These are phyloP conservation scores for Hypoxylon lienhwacheense DNA, from an alignment of 495 filamentous ascomycete species.

Conservation along the genomic window DNA sequence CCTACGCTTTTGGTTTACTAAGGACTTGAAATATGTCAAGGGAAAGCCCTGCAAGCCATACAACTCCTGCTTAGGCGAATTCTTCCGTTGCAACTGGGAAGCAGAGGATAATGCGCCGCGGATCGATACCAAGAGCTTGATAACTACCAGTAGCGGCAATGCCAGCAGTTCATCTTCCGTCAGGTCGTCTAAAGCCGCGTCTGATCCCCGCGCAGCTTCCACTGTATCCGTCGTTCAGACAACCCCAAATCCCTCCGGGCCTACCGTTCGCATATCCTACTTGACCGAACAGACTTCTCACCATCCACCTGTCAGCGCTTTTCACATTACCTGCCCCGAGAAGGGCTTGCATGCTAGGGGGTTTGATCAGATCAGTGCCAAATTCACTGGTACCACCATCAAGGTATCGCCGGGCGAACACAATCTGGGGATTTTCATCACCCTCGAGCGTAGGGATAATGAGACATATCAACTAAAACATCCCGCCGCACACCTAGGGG, in stretches of 20 bases:
- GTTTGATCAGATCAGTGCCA: conserved; percentile 94
- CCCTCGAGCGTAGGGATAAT: conserved; percentile 72
- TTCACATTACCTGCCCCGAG: conserved; percentile 89
- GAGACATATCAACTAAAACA: conserved; percentile 96
- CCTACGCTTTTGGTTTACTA: conserved; percentile 96
- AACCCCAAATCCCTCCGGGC: conserved; percentile 47
- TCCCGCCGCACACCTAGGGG: conserved; percentile 88
- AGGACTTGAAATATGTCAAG: conserved; percentile 98
- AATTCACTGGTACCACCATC: conserved; percentile 94
- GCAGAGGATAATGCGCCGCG: conserved; percentile 67
- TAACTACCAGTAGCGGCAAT: conserved; percentile 28
- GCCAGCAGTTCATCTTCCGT: conserved; percentile 53
- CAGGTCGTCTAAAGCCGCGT: conserved; percentile 46
- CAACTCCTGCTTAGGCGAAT: conserved; percentile 96
- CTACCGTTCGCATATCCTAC: conserved; percentile 77
- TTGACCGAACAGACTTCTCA: conserved; percentile 98
- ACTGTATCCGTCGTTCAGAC: conserved; percentile 50
- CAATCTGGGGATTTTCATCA: conserved; percentile 95
- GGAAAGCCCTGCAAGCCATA: conserved; percentile 98
- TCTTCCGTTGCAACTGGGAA: conserved; percentile 97
- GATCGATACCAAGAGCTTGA: conserved; percentile 47
- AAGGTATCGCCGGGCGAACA: conserved; percentile 88
- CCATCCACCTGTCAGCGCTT: conserved; percentile 95
- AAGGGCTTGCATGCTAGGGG: conserved; percentile 87
- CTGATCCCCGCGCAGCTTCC: conserved; percentile 42